A percentile compares a stretch with the other conserved stretches of the same genome.
phyloP scores from a whole-genome alignment of 2,329 filamentous ascomycete genomes.

The Fusarium sp. region DNA sequence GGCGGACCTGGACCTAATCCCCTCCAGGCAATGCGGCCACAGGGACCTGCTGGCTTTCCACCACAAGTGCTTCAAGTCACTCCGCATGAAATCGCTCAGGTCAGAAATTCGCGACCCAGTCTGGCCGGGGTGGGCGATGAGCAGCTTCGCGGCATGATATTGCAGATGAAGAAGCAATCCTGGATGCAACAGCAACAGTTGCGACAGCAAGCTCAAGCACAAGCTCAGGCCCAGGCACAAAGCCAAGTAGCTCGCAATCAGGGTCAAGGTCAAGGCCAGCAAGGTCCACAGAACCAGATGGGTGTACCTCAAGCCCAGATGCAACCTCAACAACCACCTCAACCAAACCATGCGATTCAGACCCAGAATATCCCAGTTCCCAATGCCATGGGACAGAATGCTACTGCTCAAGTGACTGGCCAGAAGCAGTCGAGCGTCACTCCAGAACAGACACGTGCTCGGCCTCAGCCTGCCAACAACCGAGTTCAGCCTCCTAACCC shows the following conservation, averaged over 20 bases:
- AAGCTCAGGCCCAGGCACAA: conserved; percentile 52
- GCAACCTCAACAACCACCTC: conserved; percentile 64
- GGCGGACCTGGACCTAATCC: conserved; percentile 45
- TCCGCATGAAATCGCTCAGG: conserved; percentile 49
- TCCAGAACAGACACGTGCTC: conserved; percentile 42
- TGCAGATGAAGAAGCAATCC: conserved; percentile 49
- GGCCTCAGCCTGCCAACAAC: conserved; percentile 47
- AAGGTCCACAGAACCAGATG: conserved; percentile 54
- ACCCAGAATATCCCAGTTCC: conserved; percentile 52
- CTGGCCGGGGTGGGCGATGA: conserved; percentile 49
- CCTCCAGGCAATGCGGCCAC: conserved; percentile 42
- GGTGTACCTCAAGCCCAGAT: conserved; percentile 62
- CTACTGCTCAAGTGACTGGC: conserved; percentile 44
- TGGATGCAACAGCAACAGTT: conserved; percentile 49
- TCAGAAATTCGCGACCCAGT: conserved; percentile 44
- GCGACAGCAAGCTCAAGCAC: conserved; percentile 51
- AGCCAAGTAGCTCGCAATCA: conserved; percentile 49
- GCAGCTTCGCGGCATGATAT: conserved; percentile 47
- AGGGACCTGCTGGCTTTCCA: conserved; percentile 45
- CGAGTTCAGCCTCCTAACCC: conserved; percentile 52
- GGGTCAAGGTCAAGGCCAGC: conserved; percentile 46
- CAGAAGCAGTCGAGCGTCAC: conserved; percentile 48
- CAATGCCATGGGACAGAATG: conserved; percentile 58
- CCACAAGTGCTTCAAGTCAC: conserved; percentile 50
- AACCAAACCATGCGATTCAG: conserved; percentile 54